phyloP scores from a whole-genome alignment of 208 protist species.

The Trypanosomatidae sp. region DNA sequence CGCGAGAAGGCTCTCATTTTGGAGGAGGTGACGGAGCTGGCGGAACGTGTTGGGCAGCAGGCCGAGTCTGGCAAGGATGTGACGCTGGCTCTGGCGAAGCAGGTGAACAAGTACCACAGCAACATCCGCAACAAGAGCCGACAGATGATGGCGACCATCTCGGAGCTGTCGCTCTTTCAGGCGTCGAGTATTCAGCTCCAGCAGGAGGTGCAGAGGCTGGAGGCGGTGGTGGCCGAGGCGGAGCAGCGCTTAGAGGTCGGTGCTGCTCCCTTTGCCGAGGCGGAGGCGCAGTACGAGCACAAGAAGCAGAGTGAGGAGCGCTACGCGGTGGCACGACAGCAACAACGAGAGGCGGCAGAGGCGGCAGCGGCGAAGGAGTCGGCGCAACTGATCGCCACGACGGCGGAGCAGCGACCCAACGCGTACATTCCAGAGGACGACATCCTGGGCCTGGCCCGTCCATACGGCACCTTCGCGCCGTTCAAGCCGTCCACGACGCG shows the following conservation, averaged over 20 bases:
- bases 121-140: slow-evolving; percentile 86
- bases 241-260: slow-evolving; percentile 73
- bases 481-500: slow-evolving; percentile 46
- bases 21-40: slow-evolving; percentile 93
- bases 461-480: slow-evolving; percentile 80
- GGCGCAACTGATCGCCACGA: slow-evolving; percentile 43
- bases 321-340: slow-evolving; percentile 57
- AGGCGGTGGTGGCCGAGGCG: slow-evolving; percentile 75
- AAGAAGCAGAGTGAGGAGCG: slow-evolving; percentile 58
- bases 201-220: slow-evolving; percentile 81
- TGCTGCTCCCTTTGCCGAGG: slow-evolving; percentile 82
- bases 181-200: slow-evolving; percentile 91
- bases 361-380: slow-evolving; percentile 8
- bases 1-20: slow-evolving; percentile 97
- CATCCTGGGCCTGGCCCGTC: slow-evolving; percentile 76
- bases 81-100: slow-evolving; percentile 91
- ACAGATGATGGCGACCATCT: slow-evolving; percentile 96
- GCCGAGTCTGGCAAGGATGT: slow-evolving; percentile 84
- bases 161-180: slow-evolving; percentile 96
- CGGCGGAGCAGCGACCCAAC: slow-evolving; percentile 79
- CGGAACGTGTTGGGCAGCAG: slow-evolving; percentile 81
- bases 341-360: slow-evolving; percentile 39
- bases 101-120: slow-evolving; percentile 93
- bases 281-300: slow-evolving; percentile 71
- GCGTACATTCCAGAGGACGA: slow-evolving; percentile 89